A percentile compares a stretch with the other conserved stretches of the same genome.
Conservation (phyloP, 768 basidiomycete species). For the Stropharia rugosoannulata region DNA sequence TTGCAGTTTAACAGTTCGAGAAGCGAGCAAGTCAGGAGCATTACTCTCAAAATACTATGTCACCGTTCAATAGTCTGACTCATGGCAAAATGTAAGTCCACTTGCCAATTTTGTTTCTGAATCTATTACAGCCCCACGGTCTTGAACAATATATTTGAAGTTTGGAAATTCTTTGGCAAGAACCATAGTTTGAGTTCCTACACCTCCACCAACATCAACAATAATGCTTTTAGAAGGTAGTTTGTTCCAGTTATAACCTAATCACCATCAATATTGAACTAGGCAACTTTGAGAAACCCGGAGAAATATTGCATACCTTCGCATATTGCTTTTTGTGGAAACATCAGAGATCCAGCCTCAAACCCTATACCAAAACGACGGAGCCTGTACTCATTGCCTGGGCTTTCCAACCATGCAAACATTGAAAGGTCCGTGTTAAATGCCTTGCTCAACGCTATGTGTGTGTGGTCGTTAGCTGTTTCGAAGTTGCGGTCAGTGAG, state of each 20-base stretch:
- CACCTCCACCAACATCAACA: slow-evolving; percentile 29
- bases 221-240: slow-evolving; percentile 19
- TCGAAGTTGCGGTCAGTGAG: too few relatives aligned
- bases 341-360: slow-evolving; percentile 14
- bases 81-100: too few relatives aligned
- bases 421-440: slow-evolving; percentile 12
- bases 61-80: too few relatives aligned
- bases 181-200: slow-evolving; percentile 21
- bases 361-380: slow-evolving; percentile 20
- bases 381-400: too few relatives aligned
- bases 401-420: too few relatives aligned
- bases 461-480: too few relatives aligned
- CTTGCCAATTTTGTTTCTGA: slow-evolving; percentile 16
- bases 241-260: slow-evolving; percentile 24
- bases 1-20: too few relatives aligned
- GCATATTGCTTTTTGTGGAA: slow-evolving; percentile 12
- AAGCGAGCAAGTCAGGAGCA: too few relatives aligned
- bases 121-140: slow-evolving; percentile 7
- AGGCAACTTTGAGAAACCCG: too few relatives aligned
- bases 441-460: slow-evolving; percentile 9
- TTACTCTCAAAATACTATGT: too few relatives aligned
- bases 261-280: too few relatives aligned
- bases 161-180: slow-evolving; percentile 18
- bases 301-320: slow-evolving; percentile 5
- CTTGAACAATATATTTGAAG: slow-evolving; percentile 24